Conservation (phyloP, 2,329 filamentous ascomycete genomes). For the Aspergillus sp. region DNA sequence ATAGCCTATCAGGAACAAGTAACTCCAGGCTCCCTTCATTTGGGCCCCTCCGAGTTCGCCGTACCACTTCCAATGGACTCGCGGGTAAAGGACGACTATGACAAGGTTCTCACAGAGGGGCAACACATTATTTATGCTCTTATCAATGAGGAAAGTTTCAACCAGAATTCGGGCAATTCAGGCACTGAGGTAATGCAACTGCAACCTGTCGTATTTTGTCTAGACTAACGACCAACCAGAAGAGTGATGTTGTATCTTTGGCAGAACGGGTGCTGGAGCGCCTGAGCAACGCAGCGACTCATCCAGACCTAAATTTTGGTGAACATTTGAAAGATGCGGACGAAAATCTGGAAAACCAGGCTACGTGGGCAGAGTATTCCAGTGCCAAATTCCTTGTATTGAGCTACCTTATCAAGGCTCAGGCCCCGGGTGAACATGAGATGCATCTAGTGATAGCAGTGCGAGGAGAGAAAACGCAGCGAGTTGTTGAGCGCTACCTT, state of each 20-base stretch:
- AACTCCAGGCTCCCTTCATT: constrained; percentile 38
- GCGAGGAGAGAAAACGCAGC: constrained; percentile 39
- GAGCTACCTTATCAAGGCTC: constrained; percentile 47
- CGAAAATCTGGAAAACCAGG: constrained; percentile 42
- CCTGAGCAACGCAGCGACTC: constrained; percentile 49
- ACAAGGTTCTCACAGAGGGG: constrained; percentile 36
- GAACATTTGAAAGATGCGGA: constrained; percentile 42
- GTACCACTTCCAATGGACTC: constrained; percentile 50
- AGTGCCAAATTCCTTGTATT: constrained; percentile 53
- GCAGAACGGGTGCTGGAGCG: constrained; percentile 41
- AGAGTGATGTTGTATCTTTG: constrained; percentile 31
- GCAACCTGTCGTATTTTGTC: background rate
- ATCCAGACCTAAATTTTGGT: constrained; percentile 50
- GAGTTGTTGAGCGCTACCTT: constrained; percentile 49
- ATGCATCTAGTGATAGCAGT: constrained; percentile 47
- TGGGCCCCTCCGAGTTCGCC: constrained; percentile 47
- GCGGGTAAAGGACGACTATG: constrained; percentile 49
- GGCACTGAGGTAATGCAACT: constrained; percentile 32
- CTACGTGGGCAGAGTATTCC: constrained; percentile 52
- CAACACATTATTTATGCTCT: constrained; percentile 37
- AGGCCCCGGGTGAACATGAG: constrained; percentile 38
- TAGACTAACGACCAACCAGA: constrained; percentile 29
- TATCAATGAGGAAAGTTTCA: constrained; percentile 27
- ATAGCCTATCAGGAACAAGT: constrained; percentile 31
- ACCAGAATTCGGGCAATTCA: constrained; percentile 16